Percentiles rank a stretch among this genome's conserved stretches.
These are phyloP conservation scores for Phaeotremella skinneri DNA, from an alignment of 768 basidiomycete species.

Conservation along the genomic window DNA sequence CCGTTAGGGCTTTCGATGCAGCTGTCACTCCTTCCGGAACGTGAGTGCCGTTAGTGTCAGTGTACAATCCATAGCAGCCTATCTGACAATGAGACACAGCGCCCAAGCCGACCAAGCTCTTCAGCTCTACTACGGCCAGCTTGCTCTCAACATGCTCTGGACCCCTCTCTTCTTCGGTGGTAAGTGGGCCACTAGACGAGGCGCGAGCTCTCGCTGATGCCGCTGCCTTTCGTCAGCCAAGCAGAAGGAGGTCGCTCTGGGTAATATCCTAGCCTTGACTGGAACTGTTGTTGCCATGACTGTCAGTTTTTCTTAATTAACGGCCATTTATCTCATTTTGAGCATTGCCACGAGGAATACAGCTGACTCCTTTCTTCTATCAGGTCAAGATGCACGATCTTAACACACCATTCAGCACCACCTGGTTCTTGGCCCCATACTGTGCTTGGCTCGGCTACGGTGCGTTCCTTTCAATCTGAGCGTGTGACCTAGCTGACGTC, in stretches of 20 bases:
- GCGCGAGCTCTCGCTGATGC: constrained; percentile 6
- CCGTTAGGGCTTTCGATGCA: constrained; percentile 59
- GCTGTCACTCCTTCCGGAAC: constrained; percentile 54
- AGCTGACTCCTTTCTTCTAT: not conserved
- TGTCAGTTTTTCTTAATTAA: constrained; percentile 49
- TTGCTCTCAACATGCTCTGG: constrained; percentile 63
- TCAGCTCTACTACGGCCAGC: constrained; percentile 63
- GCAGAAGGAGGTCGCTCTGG: constrained; percentile 60
- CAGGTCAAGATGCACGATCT: constrained; percentile 59
- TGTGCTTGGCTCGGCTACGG: constrained; percentile 64
- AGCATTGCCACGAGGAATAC: not conserved
- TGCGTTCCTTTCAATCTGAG: constrained; percentile 10
- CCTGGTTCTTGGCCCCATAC: constrained; percentile 64
- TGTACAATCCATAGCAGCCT: not conserved
- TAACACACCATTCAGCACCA: constrained; percentile 53
- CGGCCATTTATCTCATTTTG: too few relatives aligned
- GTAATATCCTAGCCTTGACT: constrained; percentile 60
- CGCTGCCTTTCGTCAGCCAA: constrained; percentile 16
- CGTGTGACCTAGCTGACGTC: constrained; percentile 1
- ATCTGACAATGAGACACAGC: constrained; percentile 39
- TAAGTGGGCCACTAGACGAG: constrained; percentile 41
- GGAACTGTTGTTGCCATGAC: constrained; percentile 63
- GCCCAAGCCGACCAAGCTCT: constrained; percentile 57
- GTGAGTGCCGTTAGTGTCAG: constrained; percentile 49
- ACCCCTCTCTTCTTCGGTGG: constrained; percentile 64